These are phyloP conservation scores for Nothopassalora personata DNA, from an alignment of 2,329 filamentous ascomycete genomes.

Conservation along the genomic window DNA sequence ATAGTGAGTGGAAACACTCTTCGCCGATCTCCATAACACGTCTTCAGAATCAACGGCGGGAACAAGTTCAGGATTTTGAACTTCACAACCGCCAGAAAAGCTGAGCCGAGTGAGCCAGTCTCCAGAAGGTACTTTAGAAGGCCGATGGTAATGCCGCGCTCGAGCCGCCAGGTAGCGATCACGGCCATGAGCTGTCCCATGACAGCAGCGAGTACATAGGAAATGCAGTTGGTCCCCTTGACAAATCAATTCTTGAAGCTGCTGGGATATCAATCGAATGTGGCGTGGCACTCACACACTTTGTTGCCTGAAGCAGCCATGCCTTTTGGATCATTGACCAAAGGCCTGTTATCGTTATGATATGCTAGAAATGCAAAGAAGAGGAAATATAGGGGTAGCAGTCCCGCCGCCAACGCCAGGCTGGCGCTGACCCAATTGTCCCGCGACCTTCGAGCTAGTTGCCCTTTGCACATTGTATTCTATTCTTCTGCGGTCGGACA, in stretches of 20 bases:
- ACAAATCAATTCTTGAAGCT: background rate
- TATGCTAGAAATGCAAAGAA: background rate
- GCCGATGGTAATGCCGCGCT: background rate
- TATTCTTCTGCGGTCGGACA: too few relatives aligned
- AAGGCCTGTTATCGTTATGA: background rate
- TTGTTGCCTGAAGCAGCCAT: background rate
- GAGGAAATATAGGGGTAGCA: background rate
- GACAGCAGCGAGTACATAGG: background rate
- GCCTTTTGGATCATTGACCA: background rate
- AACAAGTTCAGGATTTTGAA: background rate
- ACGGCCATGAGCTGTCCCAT: background rate
- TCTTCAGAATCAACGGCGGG: background rate
- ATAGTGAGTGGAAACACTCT: too few relatives aligned
- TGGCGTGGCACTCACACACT: background rate
- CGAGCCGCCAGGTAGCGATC: background rate
- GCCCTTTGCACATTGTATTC: too few relatives aligned
- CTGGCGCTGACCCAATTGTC: too few relatives aligned
- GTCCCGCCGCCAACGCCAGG: background rate
- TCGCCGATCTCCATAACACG: background rate
- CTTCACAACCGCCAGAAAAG: background rate
- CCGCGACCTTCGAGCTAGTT: too few relatives aligned
- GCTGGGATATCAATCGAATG: too few relatives aligned
- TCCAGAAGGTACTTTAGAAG: background rate
- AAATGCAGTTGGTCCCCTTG: background rate
- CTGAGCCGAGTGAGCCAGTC: background rate